Evolutionary conservation across 2,329 filamentous ascomycete species (phyloP).

Genomic region (Lachnellula willkommii): DNA sequence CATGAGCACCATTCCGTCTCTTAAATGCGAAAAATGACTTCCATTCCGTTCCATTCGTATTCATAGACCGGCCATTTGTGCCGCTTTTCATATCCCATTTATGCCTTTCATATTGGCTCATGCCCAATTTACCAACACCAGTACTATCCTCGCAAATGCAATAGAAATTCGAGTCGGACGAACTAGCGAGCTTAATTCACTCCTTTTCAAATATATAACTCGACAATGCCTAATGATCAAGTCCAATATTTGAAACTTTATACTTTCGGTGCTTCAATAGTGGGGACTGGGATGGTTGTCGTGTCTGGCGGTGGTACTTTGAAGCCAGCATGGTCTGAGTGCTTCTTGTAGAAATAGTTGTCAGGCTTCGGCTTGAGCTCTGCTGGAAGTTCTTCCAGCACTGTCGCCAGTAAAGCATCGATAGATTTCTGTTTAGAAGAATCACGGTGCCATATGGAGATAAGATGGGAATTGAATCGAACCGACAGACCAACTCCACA

Average conservation of each 20-base stretch:
- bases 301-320: slow-evolving; percentile 44
- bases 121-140: background rate
- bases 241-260: background rate
- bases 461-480: slow-evolving; percentile 81
- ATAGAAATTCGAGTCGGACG: too few relatives aligned
- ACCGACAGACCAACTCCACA: slow-evolving; percentile 84
- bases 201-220: background rate
- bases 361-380: slow-evolving; percentile 68
- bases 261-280: slow-evolving; percentile 21
- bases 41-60: background rate
- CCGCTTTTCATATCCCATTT: too few relatives aligned
- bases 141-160: background rate
- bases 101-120: too few relatives aligned
- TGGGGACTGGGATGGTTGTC: slow-evolving; percentile 19
- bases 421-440: slow-evolving; percentile 73
- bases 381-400: slow-evolving; percentile 66
- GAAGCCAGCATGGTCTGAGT: slow-evolving; percentile 82
- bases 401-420: slow-evolving; percentile 65
- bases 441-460: slow-evolving; percentile 92
- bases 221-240: slow-evolving; percentile 7
- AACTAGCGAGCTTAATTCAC: too few relatives aligned
- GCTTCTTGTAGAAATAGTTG: slow-evolving; percentile 81
- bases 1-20: too few relatives aligned
- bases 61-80: background rate
- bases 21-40: too few relatives aligned